These are phyloP conservation scores for Agastache rugosa DNA, from an alignment of 257 asterid genomes.

Conservation along the genomic window DNA sequence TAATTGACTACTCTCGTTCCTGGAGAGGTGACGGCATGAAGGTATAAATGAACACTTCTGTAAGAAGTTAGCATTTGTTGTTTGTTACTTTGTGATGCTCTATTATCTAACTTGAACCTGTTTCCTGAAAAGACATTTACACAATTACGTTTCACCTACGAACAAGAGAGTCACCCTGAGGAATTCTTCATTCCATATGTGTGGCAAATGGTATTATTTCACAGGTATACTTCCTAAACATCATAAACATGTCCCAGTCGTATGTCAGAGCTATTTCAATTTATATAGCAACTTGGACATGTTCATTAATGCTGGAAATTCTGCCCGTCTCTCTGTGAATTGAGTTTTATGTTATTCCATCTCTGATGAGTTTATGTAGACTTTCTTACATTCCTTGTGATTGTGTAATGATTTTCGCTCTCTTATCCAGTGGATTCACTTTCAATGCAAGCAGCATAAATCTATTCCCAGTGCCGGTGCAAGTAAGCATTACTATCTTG, in stretches of 20 bases:
- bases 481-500: conserved; percentile 54
- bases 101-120: conserved; percentile 31
- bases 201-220: conserved; percentile 86
- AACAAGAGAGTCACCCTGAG: conserved; percentile 98
- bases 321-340: neutral
- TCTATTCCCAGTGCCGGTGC: conserved; percentile 66
- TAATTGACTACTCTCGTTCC: conserved; percentile 76
- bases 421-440: conserved; percentile 66
- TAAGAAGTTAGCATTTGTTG: neutral
- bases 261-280: neutral
- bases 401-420: conserved; percentile 6
- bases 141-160: conserved; percentile 88
- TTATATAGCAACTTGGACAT: neutral
- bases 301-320: neutral
- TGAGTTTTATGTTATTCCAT: neutral
- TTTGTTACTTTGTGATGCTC: conserved; percentile 12
- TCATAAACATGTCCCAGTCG: neutral
- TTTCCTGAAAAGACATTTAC: conserved; percentile 66
- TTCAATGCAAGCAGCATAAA: conserved; percentile 73
- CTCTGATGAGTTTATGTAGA: conserved; percentile 5
- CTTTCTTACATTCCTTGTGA: neutral
- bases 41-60: conserved; percentile 49
- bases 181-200: conserved; percentile 95
- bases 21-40: conserved; percentile 99
- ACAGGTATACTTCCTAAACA: conserved; percentile 55